These are phyloP conservation scores for Elongisporangium anandrum DNA, from an alignment of 352 stramenopile species.

Conservation along the genomic window DNA sequence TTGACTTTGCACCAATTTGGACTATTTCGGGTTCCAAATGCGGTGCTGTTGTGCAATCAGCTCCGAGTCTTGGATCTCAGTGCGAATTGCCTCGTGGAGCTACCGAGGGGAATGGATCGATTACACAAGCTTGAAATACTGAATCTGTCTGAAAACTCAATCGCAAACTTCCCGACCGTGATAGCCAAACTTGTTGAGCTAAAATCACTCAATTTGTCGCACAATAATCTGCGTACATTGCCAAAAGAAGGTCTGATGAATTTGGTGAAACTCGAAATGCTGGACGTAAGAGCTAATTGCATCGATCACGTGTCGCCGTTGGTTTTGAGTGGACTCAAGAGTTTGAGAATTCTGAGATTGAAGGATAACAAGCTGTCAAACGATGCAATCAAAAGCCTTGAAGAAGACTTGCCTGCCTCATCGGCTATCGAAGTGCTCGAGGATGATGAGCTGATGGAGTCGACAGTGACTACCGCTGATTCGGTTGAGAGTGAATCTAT, in stretches of 20 bases:
- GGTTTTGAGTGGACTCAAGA: constrained; percentile 5
- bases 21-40: constrained; percentile 28
- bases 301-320: constrained; percentile 5
- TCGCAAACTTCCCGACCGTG: constrained; percentile 30
- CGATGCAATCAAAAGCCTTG: not conserved
- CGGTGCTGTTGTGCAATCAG: constrained; percentile 24
- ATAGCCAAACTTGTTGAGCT: constrained; percentile 27
- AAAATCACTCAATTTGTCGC: constrained; percentile 30
- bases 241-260: constrained; percentile 15
- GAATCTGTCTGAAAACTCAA: constrained; percentile 53
- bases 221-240: constrained; percentile 53
- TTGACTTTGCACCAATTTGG: constrained; percentile 1
- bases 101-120: constrained; percentile 28
- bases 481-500: not conserved
- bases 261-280: constrained; percentile 21
- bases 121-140: constrained; percentile 37
- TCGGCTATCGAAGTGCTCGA: not conserved
- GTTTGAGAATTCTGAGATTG: constrained; percentile 10
- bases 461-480: not conserved
- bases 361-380: constrained; percentile 27
- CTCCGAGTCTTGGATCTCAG: constrained; percentile 42
- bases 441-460: not conserved
- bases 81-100: constrained; percentile 39
- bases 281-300: constrained; percentile 32
- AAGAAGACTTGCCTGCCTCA: not conserved